Base-by-base conservation (phyloP, 164 flowering plant species). In the Aristolochia fimbriata region DNA sequence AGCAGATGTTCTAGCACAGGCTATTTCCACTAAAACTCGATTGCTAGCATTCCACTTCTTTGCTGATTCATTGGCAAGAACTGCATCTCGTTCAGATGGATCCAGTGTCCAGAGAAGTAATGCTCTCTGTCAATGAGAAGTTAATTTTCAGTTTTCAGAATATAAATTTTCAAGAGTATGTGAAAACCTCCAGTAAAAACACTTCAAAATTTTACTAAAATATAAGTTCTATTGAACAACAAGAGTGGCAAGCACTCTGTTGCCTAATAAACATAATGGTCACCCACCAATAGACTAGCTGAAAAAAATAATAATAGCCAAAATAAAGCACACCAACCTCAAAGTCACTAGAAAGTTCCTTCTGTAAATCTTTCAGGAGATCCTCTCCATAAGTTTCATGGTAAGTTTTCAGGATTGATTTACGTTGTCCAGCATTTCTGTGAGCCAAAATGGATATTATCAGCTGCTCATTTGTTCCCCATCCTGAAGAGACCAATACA, bases 381-480 rank as follows among this genome's bases (percentile, higher is more conserved):
- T 87, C 94, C 68, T 82, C 88, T 25, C 80, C 81, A 59, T 83
- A 81, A 16, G 73, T 72, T 45, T 75, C 79, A 19, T 76, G 73
- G 62, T 87, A 86, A 57, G 76, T 59, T 63, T 77, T 60, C 8
- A 81, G 66, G 48, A 89, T 87, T 25, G 62, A 17, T 55, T 71
- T 75, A 53, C 87, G 78, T 58, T 89, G 94, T 33, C 62, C 70
- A n/a, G 90, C 82, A 70, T 77, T 81, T 62, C 94, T 73, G 64
- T 83, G 97, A 61, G 80, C 88, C 78, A 89, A 70, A 47, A 89
- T 79, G 47, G 80, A 71, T 37, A 87, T 79, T 64, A 87, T 80
- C 73, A 74, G 55, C 16, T 59, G 73, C 79, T 89, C 97, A 57
- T 87, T 75, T n/a, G 92, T 89, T 63, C 94, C 94, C 88, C 89